Base-by-base conservation (phyloP, 345 rosid species). In the Psidium friedrichsthalianum region DNA sequence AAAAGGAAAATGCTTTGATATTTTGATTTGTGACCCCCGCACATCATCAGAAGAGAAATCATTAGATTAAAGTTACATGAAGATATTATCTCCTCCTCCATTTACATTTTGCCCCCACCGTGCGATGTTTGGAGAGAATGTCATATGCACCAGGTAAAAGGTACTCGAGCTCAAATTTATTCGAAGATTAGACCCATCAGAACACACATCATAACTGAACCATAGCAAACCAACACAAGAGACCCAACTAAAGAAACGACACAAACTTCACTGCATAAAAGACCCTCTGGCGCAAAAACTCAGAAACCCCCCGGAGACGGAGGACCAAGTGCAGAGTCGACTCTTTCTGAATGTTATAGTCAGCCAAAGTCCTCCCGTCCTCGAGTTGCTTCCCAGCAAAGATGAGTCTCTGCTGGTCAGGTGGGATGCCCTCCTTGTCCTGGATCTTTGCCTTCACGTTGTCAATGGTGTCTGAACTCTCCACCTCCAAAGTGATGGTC, bases 281-380 rank as follows among this genome's bases (percentile, higher is more conserved):
- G 20, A 6, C 56, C 83, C 11, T 59, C 29, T 36, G 0, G 49
- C 56, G 3, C 32, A 25, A 44, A 2, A 18, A 42, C 83, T 87
- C 74, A 90, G 76, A 87, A 87, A 47, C 94, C 94, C 5, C 94
- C 94, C 93, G 92, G 54, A 92, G 94, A 61, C 94, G 94, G 18
- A 90, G 94, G 85, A 92, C 94, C 58, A 92, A 80, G 29, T 92
- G 93, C 32, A 92, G 88, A 4, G 94, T 92, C 55, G 94, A 92
- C 85, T 92, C 94, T 76, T 89, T 89, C 84, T 89, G 91, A 74
- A 91, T 91, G 27, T 91, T 91, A 85, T 91, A 91, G 59, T 92
- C 93, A 4, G 91, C 92, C 11, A 91, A 85, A 6, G 93, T 91
- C 24, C 92, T 86, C 21, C 93, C 93, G 64, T 91, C 93, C 82